Percentiles rank a stretch among this genome's conserved stretches.
phyloP scores from a whole-genome alignment of 257 asterid genomes.

The Nicotiana otophora region DNA sequence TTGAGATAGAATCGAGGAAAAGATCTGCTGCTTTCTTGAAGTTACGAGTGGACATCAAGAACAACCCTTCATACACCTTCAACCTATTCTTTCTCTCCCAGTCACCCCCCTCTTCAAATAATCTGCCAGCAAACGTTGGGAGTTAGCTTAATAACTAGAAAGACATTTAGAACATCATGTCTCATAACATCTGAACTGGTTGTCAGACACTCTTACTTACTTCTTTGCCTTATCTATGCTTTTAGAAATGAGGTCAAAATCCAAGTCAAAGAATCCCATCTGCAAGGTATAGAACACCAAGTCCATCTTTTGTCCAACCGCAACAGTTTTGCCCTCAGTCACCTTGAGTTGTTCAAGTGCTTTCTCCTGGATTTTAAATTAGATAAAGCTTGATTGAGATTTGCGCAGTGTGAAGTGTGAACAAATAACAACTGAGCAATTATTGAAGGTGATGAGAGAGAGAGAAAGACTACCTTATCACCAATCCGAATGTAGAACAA shows the following conservation, averaged over 20 bases:
- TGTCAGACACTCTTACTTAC: constrained; percentile 28
- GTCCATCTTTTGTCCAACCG: constrained; percentile 99
- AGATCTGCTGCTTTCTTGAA: constrained; percentile 89
- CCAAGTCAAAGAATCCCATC: constrained; percentile 87
- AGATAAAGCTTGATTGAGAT: neutral
- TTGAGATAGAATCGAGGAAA: constrained; percentile 93
- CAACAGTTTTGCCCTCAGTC: constrained; percentile 94
- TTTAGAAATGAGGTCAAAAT: constrained; percentile 84
- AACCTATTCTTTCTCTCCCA: constrained; percentile 97
- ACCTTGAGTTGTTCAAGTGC: constrained; percentile 91
- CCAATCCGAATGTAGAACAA: constrained; percentile 69
- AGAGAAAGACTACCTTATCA: constrained; percentile 45
- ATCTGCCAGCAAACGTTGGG: constrained; percentile 35
- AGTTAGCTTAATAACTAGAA: neutral
- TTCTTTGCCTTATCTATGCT: constrained; percentile 95
- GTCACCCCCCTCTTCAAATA: constrained; percentile 98
- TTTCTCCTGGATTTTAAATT: constrained; percentile 57
- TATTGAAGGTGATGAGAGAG: neutral
- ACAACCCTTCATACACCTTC: constrained; percentile 93
- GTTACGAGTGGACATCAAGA: constrained; percentile 92
- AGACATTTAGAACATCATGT: neutral
- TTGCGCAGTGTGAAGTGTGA: neutral
- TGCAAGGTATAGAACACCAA: constrained; percentile 73
- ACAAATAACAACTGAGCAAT: neutral
- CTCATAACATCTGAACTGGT: neutral